Evolutionary conservation across 2,329 filamentous ascomycete genomes (phyloP), one percentile per base, ranked within the genome.

Genomic region (Trichoderma guizhouense): DNA sequence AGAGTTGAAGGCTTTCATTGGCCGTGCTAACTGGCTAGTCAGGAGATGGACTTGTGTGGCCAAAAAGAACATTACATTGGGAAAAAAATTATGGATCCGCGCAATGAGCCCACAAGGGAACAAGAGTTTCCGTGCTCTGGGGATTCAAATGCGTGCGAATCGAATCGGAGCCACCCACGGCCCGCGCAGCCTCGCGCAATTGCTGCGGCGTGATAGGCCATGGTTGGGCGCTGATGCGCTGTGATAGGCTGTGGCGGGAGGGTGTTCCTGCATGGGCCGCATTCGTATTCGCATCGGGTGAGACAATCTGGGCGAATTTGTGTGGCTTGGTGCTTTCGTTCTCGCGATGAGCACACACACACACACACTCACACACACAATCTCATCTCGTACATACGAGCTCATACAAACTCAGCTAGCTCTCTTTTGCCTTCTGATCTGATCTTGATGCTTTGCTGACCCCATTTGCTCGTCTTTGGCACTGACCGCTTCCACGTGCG

Each of bases 31-130:
- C 36, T 34, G 53, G 32, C 66, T 69, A 72, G 72, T 74, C 73
- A 74, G 73, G 73, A 74, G 71, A 76, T 73, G 73, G 71, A 15
- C 36, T 39, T 68, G 36, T 70, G 34, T 43, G 53, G 21, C 53
- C 28, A 60, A n/a, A 60, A 32, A 26, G 28, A 62, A 43, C 15
- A 43, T 43, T 43, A 7, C 28, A n/a, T n/a, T n/a, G n/a, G 28
- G 28, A 30, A 30, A 30, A 30, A 30, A n/a, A n/a, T n/a, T n/a
- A n/a, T 26, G 26, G 26, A 26, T 5, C 26, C 26, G 3, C 3
- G 26, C 26, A 26, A 26, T 70, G 71, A 72, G 66, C 66, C 60
- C 60, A 72, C 67, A 32, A 43, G 34, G 61, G 21, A 71, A 53
- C 36, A 63, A 39, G 58, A 30, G 26, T 26, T 64, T 72, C 71